These are phyloP conservation scores for Lachancea fermentati DNA, from an alignment of 805 yeast species.

Conservation along the genomic window DNA sequence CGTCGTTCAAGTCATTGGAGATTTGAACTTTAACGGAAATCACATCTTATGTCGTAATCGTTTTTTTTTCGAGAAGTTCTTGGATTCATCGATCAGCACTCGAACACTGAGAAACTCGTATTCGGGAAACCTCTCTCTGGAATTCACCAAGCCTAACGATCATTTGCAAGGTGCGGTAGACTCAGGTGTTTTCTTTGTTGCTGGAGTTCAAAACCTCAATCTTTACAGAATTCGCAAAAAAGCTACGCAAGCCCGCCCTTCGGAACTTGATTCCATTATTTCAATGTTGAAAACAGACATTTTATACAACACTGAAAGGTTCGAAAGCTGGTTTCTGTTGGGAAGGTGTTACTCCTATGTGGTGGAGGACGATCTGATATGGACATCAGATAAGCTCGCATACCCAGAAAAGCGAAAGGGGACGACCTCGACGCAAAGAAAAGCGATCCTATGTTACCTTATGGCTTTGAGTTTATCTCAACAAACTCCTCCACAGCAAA, in stretches of 20 bases:
- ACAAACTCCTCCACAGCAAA: slow-evolving; percentile 8
- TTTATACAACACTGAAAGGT: slow-evolving; percentile 55
- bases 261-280: slow-evolving; percentile 73
- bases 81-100: slow-evolving; percentile 43
- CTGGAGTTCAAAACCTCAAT: slow-evolving; percentile 30
- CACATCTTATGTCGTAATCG: slow-evolving; percentile 42
- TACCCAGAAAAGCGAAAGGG: slow-evolving; percentile 51
- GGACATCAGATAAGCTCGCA: slow-evolving; percentile 82
- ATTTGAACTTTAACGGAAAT: slow-evolving; percentile 44
- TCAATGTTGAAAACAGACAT: slow-evolving; percentile 62
- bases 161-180: slow-evolving; percentile 50
- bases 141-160: slow-evolving; percentile 28
- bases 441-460: slow-evolving; percentile 63
- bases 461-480: slow-evolving; percentile 54
- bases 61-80: slow-evolving; percentile 39
- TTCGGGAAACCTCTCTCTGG: slow-evolving; percentile 40
- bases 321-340: slow-evolving; percentile 81
- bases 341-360: slow-evolving; percentile 74
- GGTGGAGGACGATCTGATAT: slow-evolving; percentile 86
- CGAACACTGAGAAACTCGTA: slow-evolving; percentile 45
- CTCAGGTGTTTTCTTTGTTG: slow-evolving; percentile 49
- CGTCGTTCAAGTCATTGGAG: slow-evolving; percentile 66
- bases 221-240: slow-evolving; percentile 56
- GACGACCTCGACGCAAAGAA: slow-evolving; percentile 63
- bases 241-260: slow-evolving; percentile 72